Evolutionary conservation across 352 stramenopile species (phyloP), one percentile per base, ranked within the genome.

Genomic region (Nothophytophthora sp.): DNA sequence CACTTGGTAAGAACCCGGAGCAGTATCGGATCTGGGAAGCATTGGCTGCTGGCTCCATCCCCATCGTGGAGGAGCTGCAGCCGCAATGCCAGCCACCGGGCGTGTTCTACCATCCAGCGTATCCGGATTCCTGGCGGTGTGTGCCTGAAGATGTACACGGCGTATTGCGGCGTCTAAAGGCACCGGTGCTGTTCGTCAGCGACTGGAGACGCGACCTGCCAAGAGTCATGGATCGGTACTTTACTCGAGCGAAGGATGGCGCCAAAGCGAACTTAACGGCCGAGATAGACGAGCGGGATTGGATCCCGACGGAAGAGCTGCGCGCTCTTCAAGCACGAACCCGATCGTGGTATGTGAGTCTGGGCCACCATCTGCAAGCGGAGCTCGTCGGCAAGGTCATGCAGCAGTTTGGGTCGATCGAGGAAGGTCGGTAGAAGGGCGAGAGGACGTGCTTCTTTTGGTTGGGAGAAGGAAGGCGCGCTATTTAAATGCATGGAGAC

Each of bases 21-120:
- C 73, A 87, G 50, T 87, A 84, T 32, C 64, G 76, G 16, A 85
- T 87, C 53, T 87, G 76, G 76, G 76, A 87, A 32, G 76, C 73
- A n/a, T 49, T 87, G 24, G 70, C 76, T 3, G 73, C 73, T 0
- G 76, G 76, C 2, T 87, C 76, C 18, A 87, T 87, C 55, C 76
- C 73, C 5, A 81, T 87, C 34, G 60, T 87, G 8, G 76, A 87
- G 50, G 75, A 86, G 33, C 49, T 83, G n/a, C 59, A 67, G 1
- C 24, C 45, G 12, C 59, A 55, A 7, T 62, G 63, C 16, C 69
- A 67, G 16, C 51, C 58, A 13, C 74, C 74, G 3, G 74, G 74
- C 25, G 57, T 65, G 20, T 86, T 86, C 47, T 77, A 67, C 40
- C 76, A 87, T 38, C 76, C 76, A 13, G 76, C 76, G 28, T 87